phyloP scores from a whole-genome alignment of 345 rosid genomes.

The Brassica nigra region DNA sequence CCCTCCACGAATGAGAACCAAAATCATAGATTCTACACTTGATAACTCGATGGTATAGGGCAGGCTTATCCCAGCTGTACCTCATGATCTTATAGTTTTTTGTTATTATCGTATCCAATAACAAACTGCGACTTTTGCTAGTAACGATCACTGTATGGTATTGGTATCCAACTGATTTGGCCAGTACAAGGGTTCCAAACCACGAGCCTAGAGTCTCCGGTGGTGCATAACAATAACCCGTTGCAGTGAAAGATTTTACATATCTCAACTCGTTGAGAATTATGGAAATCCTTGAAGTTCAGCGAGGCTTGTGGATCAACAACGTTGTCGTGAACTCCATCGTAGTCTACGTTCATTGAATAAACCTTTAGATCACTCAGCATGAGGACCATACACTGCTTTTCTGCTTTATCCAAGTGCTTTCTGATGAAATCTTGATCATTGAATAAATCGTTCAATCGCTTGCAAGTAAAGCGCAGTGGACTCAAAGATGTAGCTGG shows the following conservation, averaged over 20 bases:
- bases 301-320: too few relatives aligned
- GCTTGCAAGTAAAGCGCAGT: too few relatives aligned
- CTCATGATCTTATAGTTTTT: not conserved
- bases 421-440: too few relatives aligned
- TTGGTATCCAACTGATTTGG: not conserved
- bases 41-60: not conserved
- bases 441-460: too few relatives aligned
- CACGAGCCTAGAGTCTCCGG: not conserved
- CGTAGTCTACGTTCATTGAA: too few relatives aligned
- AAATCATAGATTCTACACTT: not conserved
- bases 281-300: too few relatives aligned
- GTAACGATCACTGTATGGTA: not conserved
- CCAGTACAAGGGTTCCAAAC: not conserved
- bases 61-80: not conserved
- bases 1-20: not conserved
- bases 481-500: too few relatives aligned
- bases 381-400: too few relatives aligned
- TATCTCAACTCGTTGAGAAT: too few relatives aligned
- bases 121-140: not conserved
- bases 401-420: too few relatives aligned
- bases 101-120: not conserved
- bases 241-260: too few relatives aligned
- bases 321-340: too few relatives aligned
- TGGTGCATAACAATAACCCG: not conserved
- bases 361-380: not conserved